These are phyloP conservation scores for Globisporangium abappressorium DNA, from an alignment of 352 stramenopile species.

Conservation along the genomic window DNA sequence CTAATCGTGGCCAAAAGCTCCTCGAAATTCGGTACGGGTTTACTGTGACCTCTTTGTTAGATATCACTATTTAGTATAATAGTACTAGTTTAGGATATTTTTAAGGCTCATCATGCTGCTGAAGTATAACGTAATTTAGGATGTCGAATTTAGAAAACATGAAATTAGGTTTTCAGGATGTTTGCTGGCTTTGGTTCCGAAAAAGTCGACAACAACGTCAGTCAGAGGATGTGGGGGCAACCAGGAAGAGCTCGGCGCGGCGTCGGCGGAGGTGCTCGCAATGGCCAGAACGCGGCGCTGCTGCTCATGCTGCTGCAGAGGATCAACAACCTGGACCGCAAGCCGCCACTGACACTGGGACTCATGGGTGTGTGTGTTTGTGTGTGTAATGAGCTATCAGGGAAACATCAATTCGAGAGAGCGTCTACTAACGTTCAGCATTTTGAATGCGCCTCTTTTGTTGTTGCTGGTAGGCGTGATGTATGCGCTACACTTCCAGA, in stretches of 20 bases:
- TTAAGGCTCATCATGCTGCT: too few relatives aligned
- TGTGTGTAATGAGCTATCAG: neutral
- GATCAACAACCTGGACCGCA: constrained; percentile 55
- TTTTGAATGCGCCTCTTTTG: neutral
- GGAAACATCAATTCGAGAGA: neutral
- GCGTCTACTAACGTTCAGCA: neutral
- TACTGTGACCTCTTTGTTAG: neutral
- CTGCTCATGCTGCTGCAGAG: constrained; percentile 38
- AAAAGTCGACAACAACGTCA: neutral
- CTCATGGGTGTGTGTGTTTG: constrained; percentile 32
- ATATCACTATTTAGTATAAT: neutral
- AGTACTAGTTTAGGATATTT: neutral
- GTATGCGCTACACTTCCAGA: constrained; percentile 59
- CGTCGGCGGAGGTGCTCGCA: neutral
- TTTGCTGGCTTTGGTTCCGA: neutral
- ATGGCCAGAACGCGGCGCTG: constrained; percentile 25
- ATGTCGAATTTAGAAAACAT: too few relatives aligned
- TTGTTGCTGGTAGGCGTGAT: constrained; percentile 31
- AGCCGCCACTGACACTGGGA: constrained; percentile 49
- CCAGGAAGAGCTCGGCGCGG: neutral
- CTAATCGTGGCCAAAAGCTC: neutral
- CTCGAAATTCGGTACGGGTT: neutral
- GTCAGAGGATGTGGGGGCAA: constrained; percentile 7
- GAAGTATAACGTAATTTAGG: too few relatives aligned
- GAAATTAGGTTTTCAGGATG: neutral